A percentile compares a stretch with the other conserved stretches of the same genome.
phyloP scores from a whole-genome alignment of 345 rosid genomes.

The Mangifera indica region DNA sequence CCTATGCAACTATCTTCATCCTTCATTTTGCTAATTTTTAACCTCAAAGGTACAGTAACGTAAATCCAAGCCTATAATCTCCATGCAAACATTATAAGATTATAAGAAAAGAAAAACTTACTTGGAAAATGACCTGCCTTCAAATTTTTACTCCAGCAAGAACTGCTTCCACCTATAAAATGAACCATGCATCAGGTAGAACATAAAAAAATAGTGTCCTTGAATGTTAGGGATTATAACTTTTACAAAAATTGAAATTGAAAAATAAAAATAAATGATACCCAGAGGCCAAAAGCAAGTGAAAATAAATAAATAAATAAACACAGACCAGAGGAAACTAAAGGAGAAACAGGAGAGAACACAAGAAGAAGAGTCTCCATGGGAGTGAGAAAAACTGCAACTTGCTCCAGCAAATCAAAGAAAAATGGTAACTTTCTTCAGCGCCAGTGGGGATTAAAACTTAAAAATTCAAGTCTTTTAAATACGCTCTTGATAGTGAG shows the following conservation, averaged over 20 bases:
- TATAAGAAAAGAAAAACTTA: slow-evolving; percentile 1
- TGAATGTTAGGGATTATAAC: neutral
- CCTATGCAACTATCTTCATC: neutral
- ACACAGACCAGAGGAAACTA: slow-evolving; percentile 41
- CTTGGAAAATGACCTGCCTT: slow-evolving; percentile 27
- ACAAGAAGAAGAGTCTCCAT: slow-evolving; percentile 65
- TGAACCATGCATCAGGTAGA: slow-evolving; percentile 22
- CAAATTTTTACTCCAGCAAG: slow-evolving; percentile 31
- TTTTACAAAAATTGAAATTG: neutral
- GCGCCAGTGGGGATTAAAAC: no score
- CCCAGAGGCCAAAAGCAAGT: neutral
- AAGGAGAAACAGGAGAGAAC: slow-evolving; percentile 26
- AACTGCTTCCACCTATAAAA: slow-evolving; percentile 30
- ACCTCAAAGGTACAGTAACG: neutral
- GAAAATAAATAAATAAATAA: neutral
- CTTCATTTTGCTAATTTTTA: neutral
- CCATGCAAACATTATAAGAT: neutral
- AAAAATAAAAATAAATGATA: neutral
- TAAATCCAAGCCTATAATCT: neutral
- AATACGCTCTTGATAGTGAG: no score
- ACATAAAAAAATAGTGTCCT: neutral
- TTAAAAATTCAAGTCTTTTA: no score
- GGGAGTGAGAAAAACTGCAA: no score
- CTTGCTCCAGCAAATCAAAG: no score
- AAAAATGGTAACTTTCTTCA: no score